Conservation (phyloP, 2,329 filamentous ascomycete genomes). For the Aschersonia sp. region DNA sequence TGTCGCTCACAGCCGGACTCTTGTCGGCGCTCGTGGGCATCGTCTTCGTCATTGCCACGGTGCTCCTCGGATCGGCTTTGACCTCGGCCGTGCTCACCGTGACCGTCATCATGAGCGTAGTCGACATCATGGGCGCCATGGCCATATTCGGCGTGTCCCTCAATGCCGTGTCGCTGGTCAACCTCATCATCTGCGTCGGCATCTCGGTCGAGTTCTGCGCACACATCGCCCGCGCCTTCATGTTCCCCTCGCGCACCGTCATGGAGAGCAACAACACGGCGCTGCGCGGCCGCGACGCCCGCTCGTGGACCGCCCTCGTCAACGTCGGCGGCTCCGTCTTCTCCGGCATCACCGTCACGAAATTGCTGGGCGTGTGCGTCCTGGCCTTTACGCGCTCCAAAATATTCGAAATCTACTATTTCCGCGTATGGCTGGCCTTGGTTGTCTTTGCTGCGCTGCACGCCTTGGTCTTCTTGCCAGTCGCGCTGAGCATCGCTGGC, state of each 20-base stretch:
- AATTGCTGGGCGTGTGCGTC: constrained; percentile 81
- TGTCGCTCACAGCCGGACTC: constrained; percentile 63
- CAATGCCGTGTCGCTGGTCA: constrained; percentile 91
- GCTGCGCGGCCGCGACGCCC: constrained; percentile 69
- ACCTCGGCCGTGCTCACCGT: constrained; percentile 73
- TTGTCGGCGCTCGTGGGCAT: constrained; percentile 73
- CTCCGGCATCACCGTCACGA: constrained; percentile 91
- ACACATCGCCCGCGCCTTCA: constrained; percentile 90
- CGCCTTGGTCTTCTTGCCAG: constrained; percentile 81
- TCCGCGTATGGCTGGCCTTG: constrained; percentile 87
- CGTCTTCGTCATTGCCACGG: constrained; percentile 65
- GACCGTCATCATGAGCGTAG: constrained; percentile 84
- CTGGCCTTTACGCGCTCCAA: constrained; percentile 91
- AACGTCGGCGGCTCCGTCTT: constrained; percentile 94
- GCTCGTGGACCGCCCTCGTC: constrained; percentile 84
- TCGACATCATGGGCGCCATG: constrained; percentile 94
- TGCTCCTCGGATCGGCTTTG: constrained; percentile 69
- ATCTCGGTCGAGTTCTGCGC: constrained; percentile 97
- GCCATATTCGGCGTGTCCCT: constrained; percentile 75
- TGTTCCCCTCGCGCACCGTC: constrained; percentile 72
- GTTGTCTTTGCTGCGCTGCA: constrained; percentile 82
- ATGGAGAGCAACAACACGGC: constrained; percentile 64
- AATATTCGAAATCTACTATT: constrained; percentile 99
- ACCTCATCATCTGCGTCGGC: constrained; percentile 91
- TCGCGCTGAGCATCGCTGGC: constrained; percentile 72